Evolutionary conservation across 2,329 filamentous ascomycete species (phyloP).

Genomic region (Epichloe brachyelytri): DNA sequence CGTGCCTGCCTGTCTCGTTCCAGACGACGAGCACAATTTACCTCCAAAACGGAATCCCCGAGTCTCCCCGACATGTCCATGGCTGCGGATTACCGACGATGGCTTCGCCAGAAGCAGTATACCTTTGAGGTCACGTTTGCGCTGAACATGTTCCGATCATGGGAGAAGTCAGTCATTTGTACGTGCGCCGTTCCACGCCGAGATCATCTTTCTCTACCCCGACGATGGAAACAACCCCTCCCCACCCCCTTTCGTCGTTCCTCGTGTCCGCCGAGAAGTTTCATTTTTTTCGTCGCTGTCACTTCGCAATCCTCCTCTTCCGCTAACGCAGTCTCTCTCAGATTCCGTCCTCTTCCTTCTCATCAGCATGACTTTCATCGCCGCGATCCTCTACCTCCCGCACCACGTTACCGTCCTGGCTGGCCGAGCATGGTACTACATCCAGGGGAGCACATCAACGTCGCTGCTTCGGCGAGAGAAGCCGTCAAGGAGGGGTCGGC

Average conservation of each 20-base stretch:
- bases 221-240: too few relatives aligned
- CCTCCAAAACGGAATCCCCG: neutral
- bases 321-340: constrained; percentile 24
- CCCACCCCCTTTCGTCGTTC: too few relatives aligned
- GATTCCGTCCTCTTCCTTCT: constrained; percentile 89
- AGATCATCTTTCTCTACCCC: too few relatives aligned
- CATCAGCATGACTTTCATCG: constrained; percentile 73
- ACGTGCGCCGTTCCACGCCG: constrained; percentile 29
- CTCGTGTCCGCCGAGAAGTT: too few relatives aligned
- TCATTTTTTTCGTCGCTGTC: neutral
- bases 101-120: constrained; percentile 91
- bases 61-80: constrained; percentile 3
- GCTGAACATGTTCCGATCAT: constrained; percentile 93
- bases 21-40: neutral
- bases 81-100: constrained; percentile 47
- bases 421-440: constrained; percentile 87
- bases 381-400: constrained; percentile 82
- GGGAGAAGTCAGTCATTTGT: constrained; percentile 97
- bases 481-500: constrained; percentile 20
- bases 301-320: neutral
- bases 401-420: constrained; percentile 76
- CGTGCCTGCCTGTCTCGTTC: neutral
- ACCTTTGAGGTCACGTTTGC: constrained; percentile 96
- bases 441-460: constrained; percentile 58
- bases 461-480: constrained; percentile 22